Evolutionary conservation across 2,329 filamentous ascomycete genomes (phyloP), one percentile per base, ranked within the genome.

Genomic region (Alternaria burnsii): DNA sequence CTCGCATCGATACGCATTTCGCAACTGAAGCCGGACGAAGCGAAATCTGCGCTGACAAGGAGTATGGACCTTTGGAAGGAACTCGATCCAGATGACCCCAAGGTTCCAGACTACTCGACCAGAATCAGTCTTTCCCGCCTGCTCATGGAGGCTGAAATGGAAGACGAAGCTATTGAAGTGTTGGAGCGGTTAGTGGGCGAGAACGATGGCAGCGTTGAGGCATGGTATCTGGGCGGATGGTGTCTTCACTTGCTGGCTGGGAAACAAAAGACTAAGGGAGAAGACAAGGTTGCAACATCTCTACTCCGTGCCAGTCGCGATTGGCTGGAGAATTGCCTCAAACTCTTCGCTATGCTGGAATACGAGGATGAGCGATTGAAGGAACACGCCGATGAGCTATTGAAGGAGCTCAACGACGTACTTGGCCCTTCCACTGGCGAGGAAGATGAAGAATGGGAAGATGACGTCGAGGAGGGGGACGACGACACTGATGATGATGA

Each of bases 201-300:
- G 76, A 94, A 99, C 68, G 96, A 99, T 75, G 86, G 91, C 74
- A 97, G 94, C 77, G 91, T 99, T 20, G 95, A 99, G 80, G 91
- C 92, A 18, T 97, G 94, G 93, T 99, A 99, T 80, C 85, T 99
- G 5, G 95, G 95, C 43, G 96, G 95, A 4, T 98, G 94, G 92
- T 94, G 93, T 70, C 85, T 96, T 68, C 92, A 93, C 76, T 86
- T 97, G 59, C 83, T 91, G 63, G 91, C 91, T 11, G 87, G 91
- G 76, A 91, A 90, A 83, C 82, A 87, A 71, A 87, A 84, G 70
- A 79, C 79, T 63, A 77, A 79, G 5, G 82, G 82, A 40, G 83
- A 87, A 47, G 82, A 83, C 48, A 87, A 87, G 80, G 71, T 68
- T 16, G 65, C 72, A 5, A 86, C 86, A 67, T 82, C 85, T 1